Conservation (phyloP, 1,284 basidiomycete genomes). For the Cutaneotrichosporon spelunceum region DNA sequence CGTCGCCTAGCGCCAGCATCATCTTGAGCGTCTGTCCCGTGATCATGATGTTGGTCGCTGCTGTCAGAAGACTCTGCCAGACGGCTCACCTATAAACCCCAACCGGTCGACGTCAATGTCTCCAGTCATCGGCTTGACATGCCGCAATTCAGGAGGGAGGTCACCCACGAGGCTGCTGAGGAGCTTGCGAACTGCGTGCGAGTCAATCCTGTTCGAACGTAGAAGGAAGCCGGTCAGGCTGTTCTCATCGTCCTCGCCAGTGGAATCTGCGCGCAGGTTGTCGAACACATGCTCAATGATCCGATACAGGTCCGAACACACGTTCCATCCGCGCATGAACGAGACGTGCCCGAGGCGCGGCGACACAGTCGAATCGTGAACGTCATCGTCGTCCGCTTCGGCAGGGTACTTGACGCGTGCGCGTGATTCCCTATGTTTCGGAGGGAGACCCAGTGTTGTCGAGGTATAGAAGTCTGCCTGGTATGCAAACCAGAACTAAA, state of each 20-base stretch:
- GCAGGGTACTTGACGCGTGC: constrained; percentile 1
- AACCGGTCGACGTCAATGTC: neutral
- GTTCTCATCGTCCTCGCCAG: neutral
- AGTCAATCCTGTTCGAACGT: neutral
- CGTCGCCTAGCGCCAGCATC: neutral
- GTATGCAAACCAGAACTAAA: constrained; percentile 2
- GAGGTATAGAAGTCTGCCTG: neutral
- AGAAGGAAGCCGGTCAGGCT: neutral
- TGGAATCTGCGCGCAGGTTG: neutral
- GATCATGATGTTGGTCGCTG: constrained; percentile 4
- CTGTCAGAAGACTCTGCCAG: neutral
- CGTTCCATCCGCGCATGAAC: constrained; percentile 5
- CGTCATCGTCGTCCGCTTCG: constrained; percentile 2
- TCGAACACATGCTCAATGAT: constrained; percentile 5
- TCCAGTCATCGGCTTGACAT: constrained; percentile 1
- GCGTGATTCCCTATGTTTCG: neutral
- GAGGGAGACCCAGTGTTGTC: neutral
- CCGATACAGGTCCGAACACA: constrained; percentile 3
- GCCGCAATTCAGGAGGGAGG: neutral
- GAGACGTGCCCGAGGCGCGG: neutral
- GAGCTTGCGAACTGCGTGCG: neutral
- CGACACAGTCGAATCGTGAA: neutral
- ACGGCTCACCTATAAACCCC: neutral
- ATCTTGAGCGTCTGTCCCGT: constrained; percentile 7
- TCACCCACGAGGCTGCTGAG: neutral